These are phyloP conservation scores for Colletotrichum musicola DNA, from an alignment of 2,329 filamentous ascomycete species.

Conservation along the genomic window DNA sequence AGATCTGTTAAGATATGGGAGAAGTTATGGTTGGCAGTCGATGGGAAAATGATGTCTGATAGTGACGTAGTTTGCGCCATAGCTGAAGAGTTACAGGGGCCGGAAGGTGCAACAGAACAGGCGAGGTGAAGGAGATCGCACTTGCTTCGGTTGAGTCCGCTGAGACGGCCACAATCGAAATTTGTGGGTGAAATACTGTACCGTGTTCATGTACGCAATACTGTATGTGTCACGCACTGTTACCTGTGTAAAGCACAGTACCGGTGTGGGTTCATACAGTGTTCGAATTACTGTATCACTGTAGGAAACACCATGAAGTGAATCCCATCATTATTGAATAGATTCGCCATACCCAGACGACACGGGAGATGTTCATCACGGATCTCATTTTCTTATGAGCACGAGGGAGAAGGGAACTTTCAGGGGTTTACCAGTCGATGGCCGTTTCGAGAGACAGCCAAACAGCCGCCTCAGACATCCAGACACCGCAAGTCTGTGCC, in stretches of 20 bases:
- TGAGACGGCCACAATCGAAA: neutral
- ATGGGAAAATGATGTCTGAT: constrained; percentile 63
- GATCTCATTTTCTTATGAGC: neutral
- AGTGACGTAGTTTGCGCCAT: constrained; percentile 33
- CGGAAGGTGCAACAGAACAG: neutral
- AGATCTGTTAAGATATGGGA: constrained; percentile 78
- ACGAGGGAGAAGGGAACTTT: neutral
- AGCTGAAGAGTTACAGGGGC: neutral
- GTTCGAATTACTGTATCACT: no score
- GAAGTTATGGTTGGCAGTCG: constrained; percentile 71
- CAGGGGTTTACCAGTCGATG: neutral
- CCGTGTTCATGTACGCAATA: neutral
- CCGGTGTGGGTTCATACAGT: no score
- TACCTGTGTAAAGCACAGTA: no score
- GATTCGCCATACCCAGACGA: no score
- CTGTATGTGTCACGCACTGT: neutral
- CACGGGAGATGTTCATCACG: no score
- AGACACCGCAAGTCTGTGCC: constrained; percentile 19
- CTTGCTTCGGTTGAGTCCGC: neutral
- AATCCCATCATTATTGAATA: no score
- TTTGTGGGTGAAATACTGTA: neutral
- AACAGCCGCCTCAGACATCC: constrained; percentile 8
- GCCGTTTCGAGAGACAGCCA: neutral
- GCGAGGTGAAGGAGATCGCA: constrained; percentile 1
- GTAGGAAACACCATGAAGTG: no score